Conservation (phyloP, 2,329 filamentous ascomycete species). For the Fusarium acutatum region DNA sequence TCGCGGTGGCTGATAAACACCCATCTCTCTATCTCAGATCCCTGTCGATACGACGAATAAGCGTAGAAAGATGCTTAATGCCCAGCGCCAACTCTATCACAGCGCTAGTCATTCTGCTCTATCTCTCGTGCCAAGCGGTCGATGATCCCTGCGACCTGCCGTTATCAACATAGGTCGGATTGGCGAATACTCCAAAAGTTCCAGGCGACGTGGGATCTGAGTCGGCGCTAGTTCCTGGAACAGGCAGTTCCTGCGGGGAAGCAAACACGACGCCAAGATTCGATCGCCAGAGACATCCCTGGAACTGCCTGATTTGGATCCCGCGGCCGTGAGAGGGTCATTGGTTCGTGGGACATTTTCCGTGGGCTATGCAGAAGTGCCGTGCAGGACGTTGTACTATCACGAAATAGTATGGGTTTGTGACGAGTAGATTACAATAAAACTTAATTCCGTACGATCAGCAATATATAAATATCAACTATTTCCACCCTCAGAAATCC, state of each 20-base stretch:
- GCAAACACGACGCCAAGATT: slow-evolving; percentile 25
- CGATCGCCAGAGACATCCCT: slow-evolving; percentile 21
- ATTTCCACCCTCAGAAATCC: neutral
- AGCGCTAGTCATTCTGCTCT: neutral
- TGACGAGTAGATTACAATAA: neutral
- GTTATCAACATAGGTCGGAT: slow-evolving; percentile 37
- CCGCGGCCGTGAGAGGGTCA: slow-evolving; percentile 5
- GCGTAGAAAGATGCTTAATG: slow-evolving; percentile 32
- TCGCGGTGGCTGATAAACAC: slow-evolving; percentile 1
- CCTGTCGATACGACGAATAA: slow-evolving; percentile 26
- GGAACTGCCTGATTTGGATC: slow-evolving; percentile 39
- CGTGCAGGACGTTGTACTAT: slow-evolving; percentile 14
- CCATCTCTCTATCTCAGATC: neutral
- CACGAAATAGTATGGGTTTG: neutral
- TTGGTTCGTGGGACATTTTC: slow-evolving; percentile 24
- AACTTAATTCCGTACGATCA: neutral
- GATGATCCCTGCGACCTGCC: slow-evolving; percentile 35
- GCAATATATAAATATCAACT: slow-evolving; percentile 21
- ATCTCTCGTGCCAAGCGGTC: neutral
- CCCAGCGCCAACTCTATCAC: neutral
- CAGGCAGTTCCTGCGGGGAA: slow-evolving; percentile 36
- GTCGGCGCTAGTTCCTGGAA: slow-evolving; percentile 38
- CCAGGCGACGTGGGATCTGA: slow-evolving; percentile 28
- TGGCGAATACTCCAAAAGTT: slow-evolving; percentile 35
- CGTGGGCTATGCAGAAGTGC: slow-evolving; percentile 21